phyloP scores from a whole-genome alignment of 352 stramenopile species.

The Phytopythium kandeliae region DNA sequence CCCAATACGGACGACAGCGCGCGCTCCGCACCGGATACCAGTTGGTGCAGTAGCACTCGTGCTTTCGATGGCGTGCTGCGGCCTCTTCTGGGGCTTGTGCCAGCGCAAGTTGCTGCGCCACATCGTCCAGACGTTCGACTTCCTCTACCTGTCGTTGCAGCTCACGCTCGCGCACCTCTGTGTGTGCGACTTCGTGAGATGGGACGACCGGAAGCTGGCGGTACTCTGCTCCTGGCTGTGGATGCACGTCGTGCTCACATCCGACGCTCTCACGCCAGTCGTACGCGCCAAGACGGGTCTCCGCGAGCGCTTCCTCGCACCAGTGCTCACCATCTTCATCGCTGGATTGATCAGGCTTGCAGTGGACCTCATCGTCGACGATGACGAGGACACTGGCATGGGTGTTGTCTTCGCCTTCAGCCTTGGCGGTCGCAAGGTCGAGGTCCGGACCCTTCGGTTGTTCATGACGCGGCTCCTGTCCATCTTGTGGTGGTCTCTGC shows the following conservation, averaged over 20 bases:
- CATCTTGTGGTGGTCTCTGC: slow-evolving; percentile 7
- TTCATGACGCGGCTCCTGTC: background rate
- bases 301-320: background rate
- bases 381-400: background rate
- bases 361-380: background rate
- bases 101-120: slow-evolving; percentile 21
- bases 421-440: slow-evolving; percentile 1
- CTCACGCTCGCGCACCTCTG: slow-evolving; percentile 19
- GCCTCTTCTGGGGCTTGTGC: slow-evolving; percentile 6
- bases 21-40: background rate
- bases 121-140: slow-evolving; percentile 34
- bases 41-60: background rate
- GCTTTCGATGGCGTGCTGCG: background rate
- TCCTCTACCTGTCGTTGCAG: slow-evolving; percentile 30
- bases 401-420: background rate
- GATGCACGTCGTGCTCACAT: slow-evolving; percentile 6
- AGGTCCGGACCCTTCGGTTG: background rate
- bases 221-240: slow-evolving; percentile 11
- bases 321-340: slow-evolving; percentile 6
- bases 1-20: background rate
- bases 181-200: slow-evolving; percentile 24
- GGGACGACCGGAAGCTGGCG: slow-evolving; percentile 13
- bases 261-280: slow-evolving; percentile 3
- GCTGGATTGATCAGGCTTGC: background rate
- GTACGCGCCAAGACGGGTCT: slow-evolving; percentile 6